Percentiles rank a stretch among this genome's conserved stretches.
These are phyloP conservation scores for Lachnellula willkommii DNA, from an alignment of 2,329 filamentous ascomycete species.

Conservation along the genomic window DNA sequence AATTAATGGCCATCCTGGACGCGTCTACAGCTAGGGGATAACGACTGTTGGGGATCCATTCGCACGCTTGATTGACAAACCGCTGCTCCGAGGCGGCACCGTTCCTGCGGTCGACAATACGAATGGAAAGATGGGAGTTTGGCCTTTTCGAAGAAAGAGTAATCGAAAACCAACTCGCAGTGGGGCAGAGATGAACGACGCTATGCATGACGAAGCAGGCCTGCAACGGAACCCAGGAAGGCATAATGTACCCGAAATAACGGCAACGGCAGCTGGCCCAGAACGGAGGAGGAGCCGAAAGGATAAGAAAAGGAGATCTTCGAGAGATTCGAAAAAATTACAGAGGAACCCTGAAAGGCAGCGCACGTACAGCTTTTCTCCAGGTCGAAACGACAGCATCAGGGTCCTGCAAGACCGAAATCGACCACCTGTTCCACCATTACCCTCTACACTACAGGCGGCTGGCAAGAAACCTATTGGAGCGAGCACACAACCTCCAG, in stretches of 20 bases:
- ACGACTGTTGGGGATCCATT: constrained; percentile 7
- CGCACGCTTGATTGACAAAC: constrained; percentile 1
- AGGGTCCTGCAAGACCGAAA: constrained; percentile 33
- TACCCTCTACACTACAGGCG: constrained; percentile 22
- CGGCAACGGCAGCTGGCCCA: constrained; percentile 23
- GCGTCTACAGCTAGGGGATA: constrained; percentile 14
- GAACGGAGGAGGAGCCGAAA: constrained; percentile 34
- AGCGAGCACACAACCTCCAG: constrained; percentile 22
- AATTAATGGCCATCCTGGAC: constrained; percentile 20
- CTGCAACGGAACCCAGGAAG: constrained; percentile 23
- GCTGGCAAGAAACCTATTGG: constrained; percentile 13
- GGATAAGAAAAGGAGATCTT: constrained; percentile 27
- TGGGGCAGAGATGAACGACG: constrained; percentile 49
- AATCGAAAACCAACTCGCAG: constrained; percentile 55
- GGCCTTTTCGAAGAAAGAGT: constrained; percentile 74
- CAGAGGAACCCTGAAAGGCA: constrained; percentile 41
- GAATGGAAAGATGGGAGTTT: constrained; percentile 61
- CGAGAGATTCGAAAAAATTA: constrained; percentile 33
- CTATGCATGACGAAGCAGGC: constrained; percentile 32
- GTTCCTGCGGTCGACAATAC: constrained; percentile 11
- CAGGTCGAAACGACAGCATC: constrained; percentile 52
- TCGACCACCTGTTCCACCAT: constrained; percentile 27
- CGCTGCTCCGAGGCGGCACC: constrained; percentile 9
- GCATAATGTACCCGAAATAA: constrained; percentile 31
- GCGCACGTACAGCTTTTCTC: constrained; percentile 58